These are phyloP conservation scores for Linnemannia zychae DNA, from an alignment of 192 early-diverging fungal species.

Conservation along the genomic window DNA sequence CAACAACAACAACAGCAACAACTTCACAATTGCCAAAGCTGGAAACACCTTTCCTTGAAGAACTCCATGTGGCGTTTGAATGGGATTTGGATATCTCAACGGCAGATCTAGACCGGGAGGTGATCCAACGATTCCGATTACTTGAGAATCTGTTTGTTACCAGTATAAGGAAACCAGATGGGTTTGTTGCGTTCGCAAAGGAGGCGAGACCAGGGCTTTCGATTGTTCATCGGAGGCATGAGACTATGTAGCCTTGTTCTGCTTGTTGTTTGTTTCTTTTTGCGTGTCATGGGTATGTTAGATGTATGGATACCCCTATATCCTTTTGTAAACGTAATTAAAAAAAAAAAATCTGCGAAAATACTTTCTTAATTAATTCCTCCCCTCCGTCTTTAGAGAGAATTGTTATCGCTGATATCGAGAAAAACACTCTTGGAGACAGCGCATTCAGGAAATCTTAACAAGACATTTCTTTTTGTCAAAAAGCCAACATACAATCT, in stretches of 20 bases:
- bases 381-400: no score
- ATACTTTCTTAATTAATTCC: neutral
- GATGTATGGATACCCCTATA: no score
- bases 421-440: no score
- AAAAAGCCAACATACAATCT: no score
- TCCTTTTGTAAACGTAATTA: neutral
- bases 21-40: neutral
- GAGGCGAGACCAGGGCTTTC: conserved; percentile 9
- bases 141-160: conserved; percentile 27
- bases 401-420: no score
- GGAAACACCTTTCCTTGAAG: conserved; percentile 38
- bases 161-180: conserved; percentile 11
- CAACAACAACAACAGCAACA: neutral
- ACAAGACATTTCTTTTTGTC: no score
- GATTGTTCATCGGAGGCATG: conserved; percentile 21
- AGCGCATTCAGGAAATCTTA: no score
- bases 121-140: conserved; percentile 35
- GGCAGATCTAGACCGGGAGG: conserved; percentile 25
- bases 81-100: conserved; percentile 7
- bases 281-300: no score
- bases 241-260: neutral
- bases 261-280: neutral
- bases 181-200: neutral
- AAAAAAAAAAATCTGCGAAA: neutral
- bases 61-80: conserved; percentile 25